Evolutionary conservation across 2,329 filamentous ascomycete species (phyloP).

Genomic region (Bipolaris sorokiniana): DNA sequence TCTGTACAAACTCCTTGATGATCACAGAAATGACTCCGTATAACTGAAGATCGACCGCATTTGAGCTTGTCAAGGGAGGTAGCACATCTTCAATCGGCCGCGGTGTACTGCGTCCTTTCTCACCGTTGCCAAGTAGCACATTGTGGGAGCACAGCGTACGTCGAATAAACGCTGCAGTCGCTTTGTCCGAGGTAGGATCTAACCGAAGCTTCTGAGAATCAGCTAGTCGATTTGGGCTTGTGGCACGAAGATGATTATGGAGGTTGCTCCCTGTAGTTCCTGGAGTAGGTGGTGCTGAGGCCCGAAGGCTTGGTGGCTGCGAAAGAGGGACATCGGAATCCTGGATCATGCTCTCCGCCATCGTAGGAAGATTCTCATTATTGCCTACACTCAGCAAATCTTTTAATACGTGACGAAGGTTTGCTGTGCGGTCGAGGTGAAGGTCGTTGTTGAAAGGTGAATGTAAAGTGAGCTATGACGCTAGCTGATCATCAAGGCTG

Average conservation of each 20-base stretch:
- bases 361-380: constrained; percentile 28
- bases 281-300: constrained; percentile 19
- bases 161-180: constrained; percentile 81
- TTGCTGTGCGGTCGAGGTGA: constrained; percentile 13
- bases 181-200: constrained; percentile 70
- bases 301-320: constrained; percentile 31
- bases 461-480: constrained; percentile 22
- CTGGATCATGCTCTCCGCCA: constrained; percentile 37
- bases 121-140: constrained; percentile 54
- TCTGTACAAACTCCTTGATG: constrained; percentile 85
- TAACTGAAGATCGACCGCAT: constrained; percentile 89
- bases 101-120: constrained; percentile 63
- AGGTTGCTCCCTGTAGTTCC: constrained; percentile 19
- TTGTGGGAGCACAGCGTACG: constrained; percentile 79
- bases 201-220: constrained; percentile 35
- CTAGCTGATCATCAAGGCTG: constrained; percentile 16
- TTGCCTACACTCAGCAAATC: constrained; percentile 5
- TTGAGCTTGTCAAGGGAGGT: constrained; percentile 90
- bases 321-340: constrained; percentile 28
- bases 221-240: constrained; percentile 21
- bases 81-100: constrained; percentile 79
- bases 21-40: constrained; percentile 92
- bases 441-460: constrained; percentile 15
- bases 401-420: constrained; percentile 21
- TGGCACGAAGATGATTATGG: constrained; percentile 24